Base-by-base conservation (phyloP, 2,329 filamentous ascomycete species). In the Monilinia aucupariae region DNA sequence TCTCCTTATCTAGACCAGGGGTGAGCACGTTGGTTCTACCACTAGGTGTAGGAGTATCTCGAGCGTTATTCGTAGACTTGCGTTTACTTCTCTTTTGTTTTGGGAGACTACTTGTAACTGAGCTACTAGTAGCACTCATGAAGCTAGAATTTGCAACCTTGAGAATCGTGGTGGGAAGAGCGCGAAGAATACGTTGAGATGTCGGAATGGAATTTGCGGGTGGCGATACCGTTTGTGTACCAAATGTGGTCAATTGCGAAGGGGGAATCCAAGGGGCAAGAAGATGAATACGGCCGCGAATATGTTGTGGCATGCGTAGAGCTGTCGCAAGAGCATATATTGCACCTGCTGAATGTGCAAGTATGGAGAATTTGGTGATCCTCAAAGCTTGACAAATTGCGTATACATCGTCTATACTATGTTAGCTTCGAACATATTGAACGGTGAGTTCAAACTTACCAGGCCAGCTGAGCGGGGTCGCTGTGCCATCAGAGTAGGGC, bases 241-340 rank as follows among this genome's bases (percentile, higher is more conserved):
- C 82, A 67, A 92, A 87, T 22, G 89, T 86, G 60, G 87, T 92
- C 81, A 96, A 89, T 74, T 96, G 92, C 5, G 91, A 97, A 0
- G 94, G 94, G 1, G 94, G 94, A 53, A 99, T 97, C 94, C 92
- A 97, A 0, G 94, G 94, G 0, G 94, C 93, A 10, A 99, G 82
- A 2, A 99, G 84, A 75, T 99, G 94, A 62, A 99, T 94, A 60
- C 91, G 88, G 25, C 94, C 94, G 7, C 92, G 88, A 65, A 99
- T 96, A 72, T 97, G 91, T 71, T 97, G 92, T 4, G 94, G 94
- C 84, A 99, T 96, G 51, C 94, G 90, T 51, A 99, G 80, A 0
- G 94, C 94, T 0, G 94, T 97, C 0, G 94, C 94, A 22, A 99
- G 83, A 2, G 94, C 94, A 73, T 99, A 99, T 59, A 99, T 96